These are phyloP conservation scores for Pseudomicrostroma phylloplanum DNA, from an alignment of 1,284 basidiomycete species.

Conservation along the genomic window DNA sequence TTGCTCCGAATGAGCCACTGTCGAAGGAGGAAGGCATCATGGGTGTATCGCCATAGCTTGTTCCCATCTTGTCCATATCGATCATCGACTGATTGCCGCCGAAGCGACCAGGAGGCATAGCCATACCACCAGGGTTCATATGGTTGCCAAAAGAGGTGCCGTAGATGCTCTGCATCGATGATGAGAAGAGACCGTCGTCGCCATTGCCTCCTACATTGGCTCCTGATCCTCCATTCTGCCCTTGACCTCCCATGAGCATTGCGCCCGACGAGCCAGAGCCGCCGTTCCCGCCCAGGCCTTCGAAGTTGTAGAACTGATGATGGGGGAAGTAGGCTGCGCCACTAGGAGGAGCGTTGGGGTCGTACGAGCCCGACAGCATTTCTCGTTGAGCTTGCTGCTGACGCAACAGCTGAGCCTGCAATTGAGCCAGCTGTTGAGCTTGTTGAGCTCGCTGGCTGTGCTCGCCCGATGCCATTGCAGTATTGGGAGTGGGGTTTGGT, in stretches of 20 bases:
- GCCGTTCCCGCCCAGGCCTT: not conserved
- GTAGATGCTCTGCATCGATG: not conserved
- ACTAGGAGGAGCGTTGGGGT: conserved; percentile 5
- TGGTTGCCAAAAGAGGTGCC: not conserved
- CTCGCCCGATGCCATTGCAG: not conserved
- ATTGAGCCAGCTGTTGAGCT: not conserved
- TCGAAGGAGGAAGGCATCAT: not conserved
- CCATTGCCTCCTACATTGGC: not conserved
- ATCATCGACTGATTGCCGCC: not conserved
- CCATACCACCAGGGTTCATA: conserved; percentile 1
- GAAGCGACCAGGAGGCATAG: not conserved
- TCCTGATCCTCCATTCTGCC: not conserved
- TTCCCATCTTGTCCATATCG: not conserved
- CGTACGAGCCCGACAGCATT: not conserved
- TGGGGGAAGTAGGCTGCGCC: not conserved
- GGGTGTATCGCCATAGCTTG: not conserved
- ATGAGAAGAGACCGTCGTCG: not conserved
- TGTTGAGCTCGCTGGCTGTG: conserved; percentile 1
- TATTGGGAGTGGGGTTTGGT: not conserved
- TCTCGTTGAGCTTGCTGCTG: conserved; percentile 6
- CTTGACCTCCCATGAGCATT: not conserved
- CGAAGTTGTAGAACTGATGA: not conserved
- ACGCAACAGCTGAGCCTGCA: conserved; percentile 2
- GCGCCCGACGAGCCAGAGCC: not conserved
- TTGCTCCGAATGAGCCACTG: conserved; percentile 4